A percentile compares a stretch with the other conserved stretches of the same genome.
Conservation (phyloP, 345 rosid species). For the Syzygium aromaticum region DNA sequence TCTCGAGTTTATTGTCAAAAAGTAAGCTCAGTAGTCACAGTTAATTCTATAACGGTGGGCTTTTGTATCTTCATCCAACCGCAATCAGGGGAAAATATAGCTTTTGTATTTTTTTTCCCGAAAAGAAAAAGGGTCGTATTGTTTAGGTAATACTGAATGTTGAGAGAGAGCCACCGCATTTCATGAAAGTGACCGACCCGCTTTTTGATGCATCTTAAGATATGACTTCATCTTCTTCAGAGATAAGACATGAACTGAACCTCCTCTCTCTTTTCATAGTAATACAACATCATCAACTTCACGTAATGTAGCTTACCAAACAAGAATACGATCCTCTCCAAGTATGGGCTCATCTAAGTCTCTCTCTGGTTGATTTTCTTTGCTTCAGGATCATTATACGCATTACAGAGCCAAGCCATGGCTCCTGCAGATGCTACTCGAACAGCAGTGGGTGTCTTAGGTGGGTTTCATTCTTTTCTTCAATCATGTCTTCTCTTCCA, state of each 20-base stretch:
- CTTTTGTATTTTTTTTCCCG: not conserved
- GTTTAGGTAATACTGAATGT: not conserved
- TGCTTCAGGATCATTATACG: too few relatives aligned
- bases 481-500: too few relatives aligned
- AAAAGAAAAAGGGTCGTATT: not conserved
- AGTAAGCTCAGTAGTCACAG: not conserved
- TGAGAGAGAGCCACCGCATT: not conserved
- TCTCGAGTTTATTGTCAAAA: not conserved
- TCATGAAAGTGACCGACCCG: not conserved
- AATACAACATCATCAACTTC: too few relatives aligned
- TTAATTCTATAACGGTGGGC: not conserved
- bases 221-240: not conserved
- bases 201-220: not conserved
- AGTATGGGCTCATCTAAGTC: not conserved
- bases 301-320: too few relatives aligned
- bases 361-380: not conserved
- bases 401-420: slow-evolving; percentile 17
- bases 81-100: not conserved
- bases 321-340: not conserved
- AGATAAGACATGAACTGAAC: not conserved
- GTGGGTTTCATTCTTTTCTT: slow-evolving; percentile 11
- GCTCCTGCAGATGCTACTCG: slow-evolving; percentile 36
- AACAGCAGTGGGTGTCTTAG: slow-evolving; percentile 54
- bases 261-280: too few relatives aligned
- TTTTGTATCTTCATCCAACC: not conserved